A percentile compares a stretch with the other conserved stretches of the same genome.
phyloP scores from a whole-genome alignment of 169 alveolate genomes.

The Babesia ovata region DNA sequence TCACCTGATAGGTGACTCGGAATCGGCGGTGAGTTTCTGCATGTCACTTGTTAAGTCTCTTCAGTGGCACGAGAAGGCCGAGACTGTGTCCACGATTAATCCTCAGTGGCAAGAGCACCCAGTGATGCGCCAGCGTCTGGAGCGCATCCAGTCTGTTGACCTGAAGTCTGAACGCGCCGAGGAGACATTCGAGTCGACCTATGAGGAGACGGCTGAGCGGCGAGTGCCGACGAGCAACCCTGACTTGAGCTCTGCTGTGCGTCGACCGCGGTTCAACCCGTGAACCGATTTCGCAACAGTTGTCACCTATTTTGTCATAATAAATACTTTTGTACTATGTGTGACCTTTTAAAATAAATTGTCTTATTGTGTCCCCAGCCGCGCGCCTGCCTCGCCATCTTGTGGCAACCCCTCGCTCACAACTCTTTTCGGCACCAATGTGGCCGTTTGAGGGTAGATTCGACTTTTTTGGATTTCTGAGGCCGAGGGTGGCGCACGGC shows the following conservation, averaged over 20 bases:
- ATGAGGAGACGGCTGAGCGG: constrained; percentile 21
- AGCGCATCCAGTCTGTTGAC: constrained; percentile 25
- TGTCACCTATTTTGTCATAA: background rate
- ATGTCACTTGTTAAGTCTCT: background rate
- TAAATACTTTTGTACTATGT: background rate
- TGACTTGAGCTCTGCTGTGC: constrained; percentile 9
- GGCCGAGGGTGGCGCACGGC: constrained; percentile 36
- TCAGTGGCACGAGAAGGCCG: constrained; percentile 31
- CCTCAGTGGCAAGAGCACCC: constrained; percentile 33
- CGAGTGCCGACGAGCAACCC: constrained; percentile 32
- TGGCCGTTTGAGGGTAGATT: constrained; percentile 36
- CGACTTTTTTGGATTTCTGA: constrained; percentile 10
- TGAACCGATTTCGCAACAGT: background rate
- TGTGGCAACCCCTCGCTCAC: background rate
- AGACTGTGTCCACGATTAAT: constrained; percentile 23
- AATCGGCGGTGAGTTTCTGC: constrained; percentile 5
- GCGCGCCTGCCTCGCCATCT: constrained; percentile 1
- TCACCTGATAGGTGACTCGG: constrained; percentile 8
- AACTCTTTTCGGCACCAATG: constrained; percentile 16
- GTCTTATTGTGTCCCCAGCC: background rate
- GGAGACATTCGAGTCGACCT: constrained; percentile 22
- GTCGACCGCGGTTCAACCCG: constrained; percentile 52
- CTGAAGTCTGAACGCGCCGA: background rate
- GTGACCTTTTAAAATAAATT: background rate
- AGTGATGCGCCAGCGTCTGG: constrained; percentile 33